Percentiles rank a stretch among this genome's conserved stretches.
Evolutionary conservation across 2,329 filamentous ascomycete species (phyloP).

Genomic region (Botrytis squamosa): DNA sequence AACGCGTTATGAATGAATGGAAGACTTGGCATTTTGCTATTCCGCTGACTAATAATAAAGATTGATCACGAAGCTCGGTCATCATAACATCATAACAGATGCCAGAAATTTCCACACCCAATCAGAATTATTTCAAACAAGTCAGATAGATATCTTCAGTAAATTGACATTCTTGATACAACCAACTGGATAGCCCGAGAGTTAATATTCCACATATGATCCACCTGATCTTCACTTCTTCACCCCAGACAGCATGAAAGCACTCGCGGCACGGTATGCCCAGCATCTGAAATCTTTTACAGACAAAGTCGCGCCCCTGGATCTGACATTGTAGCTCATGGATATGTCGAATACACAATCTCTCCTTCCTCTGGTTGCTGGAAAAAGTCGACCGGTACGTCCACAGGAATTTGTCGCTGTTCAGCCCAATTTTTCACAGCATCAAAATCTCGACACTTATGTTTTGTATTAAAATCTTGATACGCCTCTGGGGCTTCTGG

Average conservation of each 20-base stretch:
- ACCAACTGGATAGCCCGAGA: rapidly evolving
- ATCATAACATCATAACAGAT: background rate
- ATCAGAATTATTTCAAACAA: background rate
- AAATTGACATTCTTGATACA: background rate
- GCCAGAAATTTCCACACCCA: background rate
- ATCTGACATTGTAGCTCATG: background rate
- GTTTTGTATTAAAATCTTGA: slow-evolving; percentile 54
- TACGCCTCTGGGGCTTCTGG: slow-evolving; percentile 42
- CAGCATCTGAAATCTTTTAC: background rate
- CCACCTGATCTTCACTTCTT: background rate
- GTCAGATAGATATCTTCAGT: background rate
- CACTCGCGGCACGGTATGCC: background rate
- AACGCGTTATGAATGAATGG: background rate
- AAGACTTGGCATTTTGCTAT: background rate
- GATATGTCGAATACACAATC: slow-evolving; percentile 22
- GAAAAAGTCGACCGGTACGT: slow-evolving; percentile 33
- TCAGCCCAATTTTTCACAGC: slow-evolving; percentile 51
- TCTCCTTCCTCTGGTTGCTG: slow-evolving; percentile 29
- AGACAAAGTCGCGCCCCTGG: background rate
- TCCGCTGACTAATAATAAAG: background rate
- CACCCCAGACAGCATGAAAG: background rate
- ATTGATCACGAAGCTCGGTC: background rate
- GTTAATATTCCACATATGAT: background rate
- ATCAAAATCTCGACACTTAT: slow-evolving; percentile 54
- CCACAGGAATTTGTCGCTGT: slow-evolving; percentile 43